A percentile compares a stretch with the other conserved stretches of the same genome.
phyloP scores from a whole-genome alignment of 2,329 filamentous ascomycete species.

The Fusarium duplospermum region DNA sequence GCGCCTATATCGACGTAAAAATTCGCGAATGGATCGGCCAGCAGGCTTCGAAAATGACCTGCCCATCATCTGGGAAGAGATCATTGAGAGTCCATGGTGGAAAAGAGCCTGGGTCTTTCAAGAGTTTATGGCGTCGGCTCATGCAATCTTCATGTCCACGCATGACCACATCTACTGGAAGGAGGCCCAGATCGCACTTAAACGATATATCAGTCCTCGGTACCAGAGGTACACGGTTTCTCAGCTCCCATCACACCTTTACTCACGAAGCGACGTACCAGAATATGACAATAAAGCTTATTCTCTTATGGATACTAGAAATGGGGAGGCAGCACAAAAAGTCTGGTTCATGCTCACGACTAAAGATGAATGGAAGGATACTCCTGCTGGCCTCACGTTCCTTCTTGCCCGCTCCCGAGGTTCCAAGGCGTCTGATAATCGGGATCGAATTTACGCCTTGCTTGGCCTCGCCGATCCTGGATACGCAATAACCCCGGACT shows the following conservation, averaged over 20 bases:
- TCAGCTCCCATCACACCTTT: no score
- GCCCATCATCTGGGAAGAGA: not conserved
- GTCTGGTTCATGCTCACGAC: not conserved
- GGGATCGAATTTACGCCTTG: conserved; percentile 8
- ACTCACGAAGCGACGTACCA: no score
- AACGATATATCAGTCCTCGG: not conserved
- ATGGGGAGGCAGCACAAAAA: not conserved
- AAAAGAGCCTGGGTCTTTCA: conserved; percentile 16
- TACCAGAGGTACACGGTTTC: no score
- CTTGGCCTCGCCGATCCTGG: not conserved
- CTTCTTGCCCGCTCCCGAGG: not conserved
- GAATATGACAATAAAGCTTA: no score
- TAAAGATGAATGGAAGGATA: not conserved
- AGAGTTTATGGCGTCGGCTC: not conserved
- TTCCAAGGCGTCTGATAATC: not conserved
- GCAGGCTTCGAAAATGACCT: no score
- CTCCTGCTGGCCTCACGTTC: not conserved
- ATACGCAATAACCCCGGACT: not conserved
- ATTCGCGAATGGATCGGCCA: no score
- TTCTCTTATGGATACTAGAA: no score
- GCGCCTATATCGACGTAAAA: no score
- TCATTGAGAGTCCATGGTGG: conserved; percentile 2
- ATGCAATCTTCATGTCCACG: not conserved
- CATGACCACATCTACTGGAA: not conserved
- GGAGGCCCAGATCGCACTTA: accelerated